Conservation (phyloP, 148 eudicot genomes). For the Rhododendron williamsianum region DNA sequence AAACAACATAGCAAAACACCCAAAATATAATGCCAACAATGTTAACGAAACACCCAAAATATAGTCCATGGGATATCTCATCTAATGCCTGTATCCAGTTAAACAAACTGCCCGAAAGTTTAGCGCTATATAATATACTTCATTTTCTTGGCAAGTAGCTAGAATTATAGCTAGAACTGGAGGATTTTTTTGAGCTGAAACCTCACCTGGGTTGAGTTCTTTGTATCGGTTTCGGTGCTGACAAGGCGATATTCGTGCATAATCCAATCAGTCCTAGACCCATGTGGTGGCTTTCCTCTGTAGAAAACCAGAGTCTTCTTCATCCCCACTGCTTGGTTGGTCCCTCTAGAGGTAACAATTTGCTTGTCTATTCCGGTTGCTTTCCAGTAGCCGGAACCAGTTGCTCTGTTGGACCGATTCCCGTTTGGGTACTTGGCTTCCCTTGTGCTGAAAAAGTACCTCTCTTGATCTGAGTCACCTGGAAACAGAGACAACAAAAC, state of each 20-base stretch:
- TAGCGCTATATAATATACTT: not conserved
- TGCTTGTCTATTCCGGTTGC: conserved; percentile 86
- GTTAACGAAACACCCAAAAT: too few species aligned
- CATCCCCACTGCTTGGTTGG: conserved; percentile 58
- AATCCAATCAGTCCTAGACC: conserved; percentile 83
- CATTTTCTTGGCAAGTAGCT: not conserved
- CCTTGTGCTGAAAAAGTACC: conserved; percentile 85
- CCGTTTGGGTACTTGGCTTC: conserved; percentile 95
- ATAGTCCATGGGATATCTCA: too few species aligned
- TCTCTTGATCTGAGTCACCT: conserved; percentile 73
- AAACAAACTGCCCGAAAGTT: not conserved
- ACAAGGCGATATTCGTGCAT: conserved; percentile 90
- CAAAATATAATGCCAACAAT: too few species aligned
- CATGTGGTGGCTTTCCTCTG: conserved; percentile 84
- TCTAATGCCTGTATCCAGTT: not conserved
- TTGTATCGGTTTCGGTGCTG: not conserved
- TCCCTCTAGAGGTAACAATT: conserved; percentile 26
- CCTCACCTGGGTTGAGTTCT: conserved; percentile 28
- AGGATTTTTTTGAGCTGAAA: not conserved
- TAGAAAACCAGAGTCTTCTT: conserved; percentile 92
- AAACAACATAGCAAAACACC: not conserved
- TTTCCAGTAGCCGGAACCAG: conserved; percentile 86
- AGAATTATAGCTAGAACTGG: not conserved
- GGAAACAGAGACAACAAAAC: not conserved
- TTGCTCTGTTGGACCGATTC: conserved; percentile 89